A percentile compares a stretch with the other conserved stretches of the same genome.
Evolutionary conservation across 768 basidiomycete species (phyloP).

Genomic region (Russula abietina): DNA sequence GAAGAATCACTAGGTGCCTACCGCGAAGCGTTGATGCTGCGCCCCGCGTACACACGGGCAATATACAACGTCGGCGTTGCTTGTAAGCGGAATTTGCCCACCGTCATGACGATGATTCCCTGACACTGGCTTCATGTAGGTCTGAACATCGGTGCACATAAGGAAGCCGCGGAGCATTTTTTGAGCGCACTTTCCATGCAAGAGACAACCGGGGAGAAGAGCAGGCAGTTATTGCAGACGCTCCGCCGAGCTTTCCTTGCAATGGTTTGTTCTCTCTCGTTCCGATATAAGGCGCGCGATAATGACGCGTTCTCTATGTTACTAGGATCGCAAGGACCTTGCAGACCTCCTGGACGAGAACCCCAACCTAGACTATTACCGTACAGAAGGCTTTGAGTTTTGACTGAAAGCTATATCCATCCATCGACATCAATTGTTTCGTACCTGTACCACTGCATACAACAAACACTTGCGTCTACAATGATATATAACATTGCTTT

Average conservation of each 20-base stretch:
- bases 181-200: constrained; percentile 79
- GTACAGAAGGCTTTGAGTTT: constrained; percentile 86
- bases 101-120: not conserved
- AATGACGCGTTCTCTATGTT: constrained; percentile 1
- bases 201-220: constrained; percentile 62
- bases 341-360: constrained; percentile 67
- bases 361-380: constrained; percentile 64
- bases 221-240: constrained; percentile 86
- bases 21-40: constrained; percentile 78
- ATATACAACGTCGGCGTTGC: constrained; percentile 98
- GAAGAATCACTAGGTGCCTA: constrained; percentile 92
- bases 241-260: constrained; percentile 71
- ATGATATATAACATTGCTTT: not conserved
- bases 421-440: not conserved
- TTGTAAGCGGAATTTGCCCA: constrained; percentile 50
- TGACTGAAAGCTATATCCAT: constrained; percentile 30
- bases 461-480: constrained; percentile 8
- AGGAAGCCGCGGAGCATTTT: constrained; percentile 96
- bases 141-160: constrained; percentile 90
- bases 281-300: not conserved
- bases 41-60: constrained; percentile 94
- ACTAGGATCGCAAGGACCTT: constrained; percentile 73
- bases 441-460: not conserved
- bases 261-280: constrained; percentile 51
- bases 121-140: constrained; percentile 42